These are phyloP conservation scores for Dissoconium aciculare DNA, from an alignment of 2,329 filamentous ascomycete species.

Conservation along the genomic window DNA sequence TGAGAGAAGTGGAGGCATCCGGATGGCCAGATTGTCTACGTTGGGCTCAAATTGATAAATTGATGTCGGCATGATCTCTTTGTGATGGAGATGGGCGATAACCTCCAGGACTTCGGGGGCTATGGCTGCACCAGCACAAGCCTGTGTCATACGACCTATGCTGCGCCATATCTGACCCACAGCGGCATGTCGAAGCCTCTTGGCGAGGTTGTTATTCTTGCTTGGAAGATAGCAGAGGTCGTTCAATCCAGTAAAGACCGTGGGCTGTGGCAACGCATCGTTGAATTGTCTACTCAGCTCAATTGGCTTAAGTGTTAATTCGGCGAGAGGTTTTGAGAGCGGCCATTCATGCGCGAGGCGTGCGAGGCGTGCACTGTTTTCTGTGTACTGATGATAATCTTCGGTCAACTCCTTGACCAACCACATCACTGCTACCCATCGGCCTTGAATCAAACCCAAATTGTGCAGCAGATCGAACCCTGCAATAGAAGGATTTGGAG, in stretches of 20 bases:
- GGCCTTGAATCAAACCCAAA: conserved; percentile 26
- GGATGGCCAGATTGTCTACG: conserved; percentile 25
- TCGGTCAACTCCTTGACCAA: conserved; percentile 30
- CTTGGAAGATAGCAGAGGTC: conserved; percentile 12
- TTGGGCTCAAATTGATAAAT: conserved; percentile 29
- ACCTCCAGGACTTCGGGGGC: conserved; percentile 34
- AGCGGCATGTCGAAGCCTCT: conserved; percentile 23
- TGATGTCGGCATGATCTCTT: conserved; percentile 32
- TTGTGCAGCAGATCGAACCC: conserved; percentile 27
- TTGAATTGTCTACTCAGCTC: neutral
- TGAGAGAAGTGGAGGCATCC: conserved; percentile 34
- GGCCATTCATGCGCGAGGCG: conserved; percentile 2
- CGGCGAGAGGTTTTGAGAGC: conserved; percentile 6
- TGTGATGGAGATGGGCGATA: conserved; percentile 34
- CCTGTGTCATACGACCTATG: conserved; percentile 32
- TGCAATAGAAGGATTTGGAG: conserved; percentile 1
- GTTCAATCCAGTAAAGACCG: conserved; percentile 6
- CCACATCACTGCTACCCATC: conserved; percentile 33
- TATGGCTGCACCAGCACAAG: conserved; percentile 18
- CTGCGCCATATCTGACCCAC: conserved; percentile 34
- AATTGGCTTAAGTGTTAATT: conserved; percentile 7
- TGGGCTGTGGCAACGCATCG: neutral
- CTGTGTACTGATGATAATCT: conserved; percentile 10
- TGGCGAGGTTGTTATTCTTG: neutral
- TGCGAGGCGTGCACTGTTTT: conserved; percentile 1